Evolutionary conservation across 2,329 filamentous ascomycete species (phyloP).

Genomic region (Apiospora hydei): DNA sequence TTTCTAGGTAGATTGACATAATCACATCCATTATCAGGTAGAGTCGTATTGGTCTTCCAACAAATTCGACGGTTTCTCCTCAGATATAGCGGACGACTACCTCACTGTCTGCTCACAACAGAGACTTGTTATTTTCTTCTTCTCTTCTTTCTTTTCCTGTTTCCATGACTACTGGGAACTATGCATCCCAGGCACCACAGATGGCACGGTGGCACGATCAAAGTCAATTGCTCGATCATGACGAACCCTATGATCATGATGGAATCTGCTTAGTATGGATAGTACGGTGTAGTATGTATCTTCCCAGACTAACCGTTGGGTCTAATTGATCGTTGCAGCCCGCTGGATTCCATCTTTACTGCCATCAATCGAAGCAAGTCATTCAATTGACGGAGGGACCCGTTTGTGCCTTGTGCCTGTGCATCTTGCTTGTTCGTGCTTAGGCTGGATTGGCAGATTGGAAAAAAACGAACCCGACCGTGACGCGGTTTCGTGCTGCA

Average conservation of each 20-base stretch:
- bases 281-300: not conserved
- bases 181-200: not conserved
- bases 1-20: not conserved
- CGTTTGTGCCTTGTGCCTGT: not conserved
- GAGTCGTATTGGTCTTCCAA: not conserved
- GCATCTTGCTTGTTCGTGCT: not conserved
- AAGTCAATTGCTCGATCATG: constrained; percentile 13
- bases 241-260: not conserved
- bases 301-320: not conserved
- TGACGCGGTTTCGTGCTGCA: constrained; percentile 8
- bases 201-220: not conserved
- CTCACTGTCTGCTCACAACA: not conserved
- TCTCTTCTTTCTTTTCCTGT: too few species aligned
- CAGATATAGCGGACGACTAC: not conserved
- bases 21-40: not conserved
- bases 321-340: not conserved
- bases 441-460: not conserved
- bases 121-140: too few species aligned
- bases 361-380: constrained; percentile 13
- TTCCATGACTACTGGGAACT: not conserved
- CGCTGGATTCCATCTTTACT: constrained; percentile 2
- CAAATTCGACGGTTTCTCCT: not conserved
- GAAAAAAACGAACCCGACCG: not conserved
- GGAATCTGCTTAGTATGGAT: not conserved
- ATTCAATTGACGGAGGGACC: constrained; percentile 1